A percentile compares a stretch with the other conserved stretches of the same genome.
Evolutionary conservation across 805 yeast species (phyloP).

Genomic region (Monosporozyma siamensis): DNA sequence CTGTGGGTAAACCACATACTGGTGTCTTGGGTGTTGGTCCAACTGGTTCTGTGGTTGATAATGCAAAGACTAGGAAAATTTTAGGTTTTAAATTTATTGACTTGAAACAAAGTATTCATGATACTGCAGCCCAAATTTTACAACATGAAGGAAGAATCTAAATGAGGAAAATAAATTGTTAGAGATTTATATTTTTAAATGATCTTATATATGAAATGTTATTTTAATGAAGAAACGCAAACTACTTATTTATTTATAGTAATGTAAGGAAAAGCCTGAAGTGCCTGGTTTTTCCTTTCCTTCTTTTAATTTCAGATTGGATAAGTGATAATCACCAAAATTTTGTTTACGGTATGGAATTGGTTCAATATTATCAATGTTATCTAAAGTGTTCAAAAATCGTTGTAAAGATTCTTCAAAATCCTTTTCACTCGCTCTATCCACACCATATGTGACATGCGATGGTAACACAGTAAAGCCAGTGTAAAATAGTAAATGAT

Average conservation of each 20-base stretch:
- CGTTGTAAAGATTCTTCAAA: slow-evolving; percentile 1
- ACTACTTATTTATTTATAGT: too few relatives aligned
- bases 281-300: slow-evolving; percentile 12
- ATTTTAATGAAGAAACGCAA: too few relatives aligned
- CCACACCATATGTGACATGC: slow-evolving; percentile 9
- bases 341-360: slow-evolving; percentile 15
- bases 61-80: slow-evolving; percentile 14
- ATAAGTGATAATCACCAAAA: slow-evolving; percentile 15
- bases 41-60: slow-evolving; percentile 9
- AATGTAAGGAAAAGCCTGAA: slow-evolving; percentile 11
- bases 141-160: slow-evolving; percentile 10
- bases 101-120: slow-evolving; percentile 16
- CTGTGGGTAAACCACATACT: slow-evolving; percentile 32
- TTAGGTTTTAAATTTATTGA: slow-evolving; percentile 19
- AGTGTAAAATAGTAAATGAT: slow-evolving; percentile 16
- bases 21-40: slow-evolving; percentile 6
- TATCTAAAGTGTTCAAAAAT: slow-evolving; percentile 5
- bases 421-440: slow-evolving; percentile 6
- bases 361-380: slow-evolving; percentile 8
- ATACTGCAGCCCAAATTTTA: slow-evolving; percentile 21
- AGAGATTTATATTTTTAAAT: too few relatives aligned
- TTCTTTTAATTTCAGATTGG: slow-evolving; percentile 9
- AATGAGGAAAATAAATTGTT: neutral
- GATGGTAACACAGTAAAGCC: slow-evolving; percentile 21
- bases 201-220: too few relatives aligned